Percentiles rank a stretch among this genome's conserved stretches.
These are phyloP conservation scores for Verticillium nubilum DNA, from an alignment of 2,329 filamentous ascomycete genomes.

Conservation along the genomic window DNA sequence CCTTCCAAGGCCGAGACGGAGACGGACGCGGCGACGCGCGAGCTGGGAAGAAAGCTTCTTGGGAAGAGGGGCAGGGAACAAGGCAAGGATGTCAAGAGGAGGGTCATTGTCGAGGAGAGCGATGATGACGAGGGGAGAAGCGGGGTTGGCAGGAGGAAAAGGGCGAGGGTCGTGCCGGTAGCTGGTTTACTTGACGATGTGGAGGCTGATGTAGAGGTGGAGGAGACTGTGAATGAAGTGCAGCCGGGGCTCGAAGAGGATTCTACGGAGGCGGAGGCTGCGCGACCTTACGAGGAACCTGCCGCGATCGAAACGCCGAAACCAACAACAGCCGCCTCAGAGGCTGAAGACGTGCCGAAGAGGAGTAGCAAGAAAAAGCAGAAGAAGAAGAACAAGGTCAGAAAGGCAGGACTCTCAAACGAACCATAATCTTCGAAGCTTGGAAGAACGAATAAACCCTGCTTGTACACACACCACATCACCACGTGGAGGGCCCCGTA, in stretches of 20 bases:
- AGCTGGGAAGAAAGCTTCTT: conserved; percentile 24
- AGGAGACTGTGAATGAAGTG: not conserved
- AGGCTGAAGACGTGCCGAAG: conserved; percentile 12
- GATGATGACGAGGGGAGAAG: conserved; percentile 29
- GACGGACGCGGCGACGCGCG: conserved; percentile 17
- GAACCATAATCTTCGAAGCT: too few relatives aligned
- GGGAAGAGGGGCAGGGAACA: conserved; percentile 12
- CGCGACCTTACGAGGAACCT: not conserved
- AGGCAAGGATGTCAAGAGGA: conserved; percentile 6
- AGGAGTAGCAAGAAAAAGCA: conserved; percentile 18
- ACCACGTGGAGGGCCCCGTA: too few relatives aligned
- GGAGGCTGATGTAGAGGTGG: not conserved
- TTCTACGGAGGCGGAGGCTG: not conserved
- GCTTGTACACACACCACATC: too few relatives aligned
- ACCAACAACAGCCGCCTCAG: not conserved
- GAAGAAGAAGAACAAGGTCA: conserved; percentile 10
- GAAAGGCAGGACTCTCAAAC: too few relatives aligned
- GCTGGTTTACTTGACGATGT: not conserved
- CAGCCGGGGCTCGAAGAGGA: not conserved
- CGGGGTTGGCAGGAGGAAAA: conserved; percentile 31
- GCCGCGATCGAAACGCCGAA: not conserved
- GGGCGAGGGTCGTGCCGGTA: conserved; percentile 9
- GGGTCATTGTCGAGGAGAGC: conserved; percentile 17
- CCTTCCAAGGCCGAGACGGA: conserved; percentile 16
- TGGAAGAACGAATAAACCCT: too few relatives aligned